Conservation (phyloP, 352 stramenopile genomes). For the Phytophthora tentaculata region DNA sequence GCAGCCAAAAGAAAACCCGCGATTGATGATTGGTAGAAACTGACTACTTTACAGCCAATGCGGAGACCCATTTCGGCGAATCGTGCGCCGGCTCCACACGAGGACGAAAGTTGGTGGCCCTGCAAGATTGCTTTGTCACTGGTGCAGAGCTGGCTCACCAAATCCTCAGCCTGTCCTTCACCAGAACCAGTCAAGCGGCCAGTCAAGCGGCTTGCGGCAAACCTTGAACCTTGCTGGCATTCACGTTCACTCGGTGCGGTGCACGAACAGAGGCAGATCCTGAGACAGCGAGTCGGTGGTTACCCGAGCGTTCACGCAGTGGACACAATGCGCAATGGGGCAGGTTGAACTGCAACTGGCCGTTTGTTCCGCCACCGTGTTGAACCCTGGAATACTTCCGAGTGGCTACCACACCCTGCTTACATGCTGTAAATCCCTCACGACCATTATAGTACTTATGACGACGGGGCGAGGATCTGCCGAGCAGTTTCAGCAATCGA, state of each 20-base stretch:
- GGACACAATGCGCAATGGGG: too few relatives aligned
- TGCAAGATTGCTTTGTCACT: slow-evolving; percentile 14
- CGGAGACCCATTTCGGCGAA: slow-evolving; percentile 22
- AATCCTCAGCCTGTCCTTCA: not conserved
- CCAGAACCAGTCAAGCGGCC: slow-evolving; percentile 28
- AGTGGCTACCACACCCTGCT: too few relatives aligned
- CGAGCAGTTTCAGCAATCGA: too few relatives aligned
- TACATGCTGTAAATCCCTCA: too few relatives aligned
- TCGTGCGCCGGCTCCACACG: not conserved
- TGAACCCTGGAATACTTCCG: slow-evolving; percentile 2
- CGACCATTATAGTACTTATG: too few relatives aligned
- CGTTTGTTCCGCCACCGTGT: slow-evolving; percentile 24
- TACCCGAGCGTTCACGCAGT: slow-evolving; percentile 8
- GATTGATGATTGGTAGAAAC: slow-evolving; percentile 24
- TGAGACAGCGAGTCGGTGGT: slow-evolving; percentile 11
- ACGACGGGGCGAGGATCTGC: too few relatives aligned
- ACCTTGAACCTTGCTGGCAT: slow-evolving; percentile 1
- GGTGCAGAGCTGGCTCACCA: not conserved
- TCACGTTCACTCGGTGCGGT: not conserved
- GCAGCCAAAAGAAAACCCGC: slow-evolving; percentile 28
- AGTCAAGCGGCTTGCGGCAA: too few relatives aligned
- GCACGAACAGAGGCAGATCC: slow-evolving; percentile 1
- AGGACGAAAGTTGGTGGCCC: slow-evolving; percentile 36
- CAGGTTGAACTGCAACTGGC: slow-evolving; percentile 23
- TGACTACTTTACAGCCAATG: slow-evolving; percentile 22